Evolutionary conservation across 2,329 filamentous ascomycete species (phyloP).

Genomic region (Trichothecium sympodiale): DNA sequence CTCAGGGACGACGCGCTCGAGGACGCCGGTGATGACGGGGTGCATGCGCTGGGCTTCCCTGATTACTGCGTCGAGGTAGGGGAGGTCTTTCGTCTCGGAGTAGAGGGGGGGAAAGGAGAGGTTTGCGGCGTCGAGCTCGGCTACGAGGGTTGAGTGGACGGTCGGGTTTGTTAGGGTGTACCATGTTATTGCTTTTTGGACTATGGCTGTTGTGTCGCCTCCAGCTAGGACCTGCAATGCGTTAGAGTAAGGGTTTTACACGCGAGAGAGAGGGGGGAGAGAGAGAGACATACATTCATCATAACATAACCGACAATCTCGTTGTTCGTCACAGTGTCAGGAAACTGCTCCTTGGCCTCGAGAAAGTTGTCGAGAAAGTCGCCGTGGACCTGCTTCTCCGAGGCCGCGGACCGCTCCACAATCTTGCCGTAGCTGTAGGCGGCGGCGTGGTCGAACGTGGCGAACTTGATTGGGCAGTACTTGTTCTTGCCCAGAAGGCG

Average conservation of each 20-base stretch:
- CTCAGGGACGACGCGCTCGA: conserved; percentile 45
- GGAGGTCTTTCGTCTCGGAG: conserved; percentile 15
- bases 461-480: conserved; percentile 5
- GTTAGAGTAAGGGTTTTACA: no score
- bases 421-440: conserved; percentile 3
- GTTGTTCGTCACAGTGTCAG: conserved; percentile 20
- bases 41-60: conserved; percentile 38
- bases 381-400: background rate
- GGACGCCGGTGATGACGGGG: conserved; percentile 32
- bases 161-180: conserved; percentile 20
- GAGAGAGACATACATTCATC: conserved; percentile 4
- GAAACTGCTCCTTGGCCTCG: conserved; percentile 21
- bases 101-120: conserved; percentile 12
- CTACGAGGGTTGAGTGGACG: conserved; percentile 15
- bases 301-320: conserved; percentile 5
- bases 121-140: conserved; percentile 24
- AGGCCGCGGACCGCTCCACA: conserved; percentile 3
- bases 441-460: conserved; percentile 4
- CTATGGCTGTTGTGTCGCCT: conserved; percentile 24
- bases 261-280: no score
- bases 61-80: conserved; percentile 37
- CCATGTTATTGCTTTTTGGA: conserved; percentile 23
- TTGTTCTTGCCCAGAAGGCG: conserved; percentile 5
- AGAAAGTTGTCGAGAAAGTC: conserved; percentile 30
- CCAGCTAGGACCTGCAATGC: conserved; percentile 20